These are phyloP conservation scores for Alternaria ethzedia DNA, from an alignment of 2,329 filamentous ascomycete genomes.

Conservation along the genomic window DNA sequence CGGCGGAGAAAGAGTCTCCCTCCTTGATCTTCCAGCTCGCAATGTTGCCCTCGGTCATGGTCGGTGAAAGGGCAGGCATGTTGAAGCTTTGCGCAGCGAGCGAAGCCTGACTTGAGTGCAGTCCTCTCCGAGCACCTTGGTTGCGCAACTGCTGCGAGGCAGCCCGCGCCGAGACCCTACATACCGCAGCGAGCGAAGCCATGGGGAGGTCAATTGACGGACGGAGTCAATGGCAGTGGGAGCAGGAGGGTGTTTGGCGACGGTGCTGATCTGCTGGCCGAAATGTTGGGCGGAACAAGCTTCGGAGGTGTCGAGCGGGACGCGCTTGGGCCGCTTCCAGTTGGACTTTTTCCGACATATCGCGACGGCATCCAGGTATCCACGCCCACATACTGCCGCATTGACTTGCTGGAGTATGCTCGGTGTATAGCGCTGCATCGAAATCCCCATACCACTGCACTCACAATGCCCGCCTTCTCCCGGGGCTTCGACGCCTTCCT, in stretches of 20 bases:
- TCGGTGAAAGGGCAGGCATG: conserved; percentile 90
- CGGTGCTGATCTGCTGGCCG: conserved; percentile 26
- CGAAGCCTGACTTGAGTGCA: conserved; percentile 66
- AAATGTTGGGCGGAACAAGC: conserved; percentile 45
- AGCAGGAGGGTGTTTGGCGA: conserved; percentile 15
- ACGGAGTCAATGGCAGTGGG: conserved; percentile 14
- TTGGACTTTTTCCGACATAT: conserved; percentile 20
- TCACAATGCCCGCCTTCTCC: conserved; percentile 41
- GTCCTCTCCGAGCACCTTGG: conserved; percentile 65
- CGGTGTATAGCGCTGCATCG: background rate
- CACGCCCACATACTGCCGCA: background rate
- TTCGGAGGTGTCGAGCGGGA: conserved; percentile 23
- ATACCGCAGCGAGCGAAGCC: conserved; percentile 71
- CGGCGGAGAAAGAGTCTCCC: conserved; percentile 80
- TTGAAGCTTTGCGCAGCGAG: conserved; percentile 84
- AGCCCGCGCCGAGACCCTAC: conserved; percentile 68
- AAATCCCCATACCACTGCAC: background rate
- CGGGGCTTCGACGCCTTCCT: conserved; percentile 38
- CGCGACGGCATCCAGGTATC: background rate
- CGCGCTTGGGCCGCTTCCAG: conserved; percentile 22
- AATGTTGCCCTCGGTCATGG: conserved; percentile 94
- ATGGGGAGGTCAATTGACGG: conserved; percentile 53
- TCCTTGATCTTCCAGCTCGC: conserved; percentile 85
- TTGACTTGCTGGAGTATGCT: background rate
- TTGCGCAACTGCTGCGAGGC: conserved; percentile 60